Conservation (phyloP, 345 rosid genomes). For the Alliaria petiolata region DNA sequence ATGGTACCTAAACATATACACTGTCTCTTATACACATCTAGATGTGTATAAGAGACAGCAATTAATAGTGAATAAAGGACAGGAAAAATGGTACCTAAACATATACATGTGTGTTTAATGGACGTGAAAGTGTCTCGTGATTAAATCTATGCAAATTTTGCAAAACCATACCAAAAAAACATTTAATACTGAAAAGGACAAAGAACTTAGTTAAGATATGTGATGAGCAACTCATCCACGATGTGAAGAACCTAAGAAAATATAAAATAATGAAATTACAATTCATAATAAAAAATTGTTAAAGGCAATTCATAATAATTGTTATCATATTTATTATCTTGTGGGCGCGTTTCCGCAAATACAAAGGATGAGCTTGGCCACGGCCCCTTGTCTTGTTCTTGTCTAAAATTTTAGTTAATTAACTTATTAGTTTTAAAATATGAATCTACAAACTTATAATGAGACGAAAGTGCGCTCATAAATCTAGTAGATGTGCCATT, state of each 20-base stretch:
- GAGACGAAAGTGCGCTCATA: not conserved
- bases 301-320: not conserved
- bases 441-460: not conserved
- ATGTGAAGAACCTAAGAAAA: slow-evolving; percentile 22
- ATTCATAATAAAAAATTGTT: not conserved
- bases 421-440: not conserved
- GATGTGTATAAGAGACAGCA: too few species aligned
- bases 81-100: slow-evolving; percentile 13
- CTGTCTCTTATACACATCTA: too few species aligned
- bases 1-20: slow-evolving; percentile 16
- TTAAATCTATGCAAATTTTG: not conserved
- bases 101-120: not conserved
- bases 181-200: slow-evolving; percentile 21
- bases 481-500: slow-evolving; percentile 10
- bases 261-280: not conserved
- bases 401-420: slow-evolving; percentile 19
- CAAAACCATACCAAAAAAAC: not conserved
- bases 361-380: slow-evolving; percentile 25
- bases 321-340: slow-evolving; percentile 16
- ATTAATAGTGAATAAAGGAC: slow-evolving; percentile 9
- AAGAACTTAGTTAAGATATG: slow-evolving; percentile 22
- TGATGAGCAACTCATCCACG: slow-evolving; percentile 32
- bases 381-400: slow-evolving; percentile 30
- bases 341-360: slow-evolving; percentile 26
- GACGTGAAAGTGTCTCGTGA: slow-evolving; percentile 17